These are phyloP conservation scores for Trichaptum fuscoviolaceum DNA, from an alignment of 768 basidiomycete species.

Conservation along the genomic window DNA sequence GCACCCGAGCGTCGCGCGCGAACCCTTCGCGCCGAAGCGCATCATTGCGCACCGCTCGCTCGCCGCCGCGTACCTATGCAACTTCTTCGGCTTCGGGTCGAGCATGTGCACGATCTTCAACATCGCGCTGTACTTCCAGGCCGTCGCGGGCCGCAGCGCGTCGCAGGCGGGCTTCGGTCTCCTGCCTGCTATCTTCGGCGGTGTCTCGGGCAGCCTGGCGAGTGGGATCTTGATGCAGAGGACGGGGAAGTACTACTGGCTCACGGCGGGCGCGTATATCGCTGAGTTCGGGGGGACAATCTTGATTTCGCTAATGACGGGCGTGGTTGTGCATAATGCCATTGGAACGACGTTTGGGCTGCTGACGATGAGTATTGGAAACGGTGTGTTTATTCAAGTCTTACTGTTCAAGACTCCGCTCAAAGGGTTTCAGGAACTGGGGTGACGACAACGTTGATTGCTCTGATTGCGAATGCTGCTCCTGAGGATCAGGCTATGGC, in stretches of 20 bases:
- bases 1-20: conserved; percentile 36
- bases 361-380: conserved; percentile 32
- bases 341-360: conserved; percentile 32
- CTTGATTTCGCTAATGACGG: conserved; percentile 34
- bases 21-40: conserved; percentile 54
- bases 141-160: conserved; percentile 43
- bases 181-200: conserved; percentile 41
- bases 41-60: conserved; percentile 47
- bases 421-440: conserved; percentile 34
- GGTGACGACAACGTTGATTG: conserved; percentile 52
- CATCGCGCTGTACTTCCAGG: conserved; percentile 53
- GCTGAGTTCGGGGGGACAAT: conserved; percentile 34
- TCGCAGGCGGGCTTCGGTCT: conserved; percentile 48
- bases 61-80: conserved; percentile 51
- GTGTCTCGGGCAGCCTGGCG: conserved; percentile 42
- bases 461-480: conserved; percentile 60
- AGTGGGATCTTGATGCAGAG: conserved; percentile 53
- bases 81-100: conserved; percentile 49
- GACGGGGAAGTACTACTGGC: conserved; percentile 50
- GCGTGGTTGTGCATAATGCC: conserved; percentile 31
- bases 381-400: conserved; percentile 20
- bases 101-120: conserved; percentile 45
- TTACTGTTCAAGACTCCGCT: not conserved
- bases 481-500: conserved; percentile 58
- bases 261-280: conserved; percentile 41